Base-by-base conservation (phyloP, 2,329 filamentous ascomycete genomes). In the Pyrenophora seminiperda region DNA sequence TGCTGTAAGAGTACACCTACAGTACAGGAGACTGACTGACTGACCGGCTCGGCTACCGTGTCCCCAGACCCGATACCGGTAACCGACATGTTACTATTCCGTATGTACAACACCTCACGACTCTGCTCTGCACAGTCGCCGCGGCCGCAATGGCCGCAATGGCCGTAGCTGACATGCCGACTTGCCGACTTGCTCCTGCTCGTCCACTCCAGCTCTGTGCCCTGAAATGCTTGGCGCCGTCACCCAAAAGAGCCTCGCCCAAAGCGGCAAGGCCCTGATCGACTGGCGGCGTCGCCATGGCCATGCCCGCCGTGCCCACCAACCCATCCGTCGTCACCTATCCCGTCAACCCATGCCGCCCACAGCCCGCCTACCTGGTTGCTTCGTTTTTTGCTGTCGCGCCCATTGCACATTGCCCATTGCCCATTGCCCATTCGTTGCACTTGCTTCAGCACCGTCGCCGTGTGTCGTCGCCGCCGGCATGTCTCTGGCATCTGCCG, bases 241-340 rank as follows among this genome's bases (percentile, higher is more conserved):
- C 37, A 29, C 41, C 20, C 48, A 56, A 58, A 58, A 53, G 41
- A 45, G 50, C 48, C 33, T 41, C 40, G 33, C 44, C 44, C 29
- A 49, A 52, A 45, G 32, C 30, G 49, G 59, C 37, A 50, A 56
- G 49, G 62, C 54, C 53, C 33, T n/a, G 58, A 62, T 65, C 62
- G 49, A 49, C 59, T 38, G 41, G 53, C 54, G 57, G 52, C 53
- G 50, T 61, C 53, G 53, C 42, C 50, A 51, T 45, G 48, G 48
- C 54, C 50, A 53, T 59, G 54, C 54, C 60, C 59, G 58, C 56
- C 59, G 53, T 61, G 58, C 58, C 50, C 46, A 58, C 13, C 24
- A 27, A 27, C 50, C 52, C 50, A 22, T 56, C 58, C 36, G 41
- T 42, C 43, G 39, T 38, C 43, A 40, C 61, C 64, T 61, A 63